Base-by-base conservation (phyloP, 2,329 filamentous ascomycete genomes). In the Ascochyta pisi region DNA sequence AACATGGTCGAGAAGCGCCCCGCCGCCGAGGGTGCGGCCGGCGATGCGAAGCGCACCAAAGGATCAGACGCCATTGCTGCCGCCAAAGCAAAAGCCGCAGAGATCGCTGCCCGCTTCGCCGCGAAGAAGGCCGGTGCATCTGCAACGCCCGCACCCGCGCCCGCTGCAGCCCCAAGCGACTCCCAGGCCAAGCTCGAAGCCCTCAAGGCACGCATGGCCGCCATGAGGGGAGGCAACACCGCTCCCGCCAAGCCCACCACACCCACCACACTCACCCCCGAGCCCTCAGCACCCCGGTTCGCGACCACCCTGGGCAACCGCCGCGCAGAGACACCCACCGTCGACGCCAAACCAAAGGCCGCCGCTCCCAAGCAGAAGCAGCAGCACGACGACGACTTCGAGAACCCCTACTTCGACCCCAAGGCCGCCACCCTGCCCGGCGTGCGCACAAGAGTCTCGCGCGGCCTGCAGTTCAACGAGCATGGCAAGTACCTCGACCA, bases 401-500 rank as follows among this genome's bases (percentile, higher is more conserved):
- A 83, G 67, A 96, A 96, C 64, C 92, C 93, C 0, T 97, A 96
- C 73, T 93, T 89, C 63, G 91, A 96, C 67, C 82, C 89, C 7
- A 88, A 79, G 62, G 76, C 87, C 12, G 86, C 89, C 52, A 54
- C 46, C n/a, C 51, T 57, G 42, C 82, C 82, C 62, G 79, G 80
- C 50, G 70, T 78, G 60, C 81, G 75, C 68, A 81, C 84, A 34
- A 84, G 92, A 46, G 83, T 90, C 61, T 85, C 91, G 10, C 87
- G 91, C 57, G 87, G 91, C 62, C 82, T 99, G 16, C 80, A 92
- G 12, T 98, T 99, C 81, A 96, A 97, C 68, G 88, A 93, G 66
- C 96, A 96, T 75, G 95, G 95, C 49, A 98, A 98, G 83, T 98
- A 96, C 71, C 96, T 98, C 57, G 89, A 92, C 62, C 94, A 98